phyloP scores from a whole-genome alignment of 768 basidiomycete genomes.

The Leccinum fibrillosum region DNA sequence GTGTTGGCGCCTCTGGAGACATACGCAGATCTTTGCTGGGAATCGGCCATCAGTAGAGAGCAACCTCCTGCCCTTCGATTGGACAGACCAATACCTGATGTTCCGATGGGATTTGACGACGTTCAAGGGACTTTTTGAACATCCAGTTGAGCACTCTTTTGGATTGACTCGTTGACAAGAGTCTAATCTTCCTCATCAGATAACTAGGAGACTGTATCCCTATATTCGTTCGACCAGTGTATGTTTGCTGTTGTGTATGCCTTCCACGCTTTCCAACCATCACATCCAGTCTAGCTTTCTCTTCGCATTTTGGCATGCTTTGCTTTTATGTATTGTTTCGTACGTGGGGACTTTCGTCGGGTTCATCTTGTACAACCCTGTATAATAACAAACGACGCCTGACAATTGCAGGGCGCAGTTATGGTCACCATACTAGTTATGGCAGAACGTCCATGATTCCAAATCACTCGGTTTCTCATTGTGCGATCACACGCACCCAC shows the following conservation, averaged over 20 bases:
- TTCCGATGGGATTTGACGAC: conserved; percentile 29
- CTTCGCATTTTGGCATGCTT: conserved; percentile 3
- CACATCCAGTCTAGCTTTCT: not conserved
- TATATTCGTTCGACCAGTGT: conserved; percentile 10
- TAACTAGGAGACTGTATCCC: not conserved
- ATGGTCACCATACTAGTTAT: not conserved
- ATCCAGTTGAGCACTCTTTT: conserved; percentile 5
- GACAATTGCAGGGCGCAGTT: not conserved
- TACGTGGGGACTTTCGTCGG: not conserved
- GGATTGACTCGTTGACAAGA: not conserved
- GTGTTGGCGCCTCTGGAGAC: conserved; percentile 26
- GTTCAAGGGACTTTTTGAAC: conserved; percentile 13
- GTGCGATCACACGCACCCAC: not conserved
- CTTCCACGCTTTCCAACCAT: not conserved
- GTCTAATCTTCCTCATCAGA: not conserved
- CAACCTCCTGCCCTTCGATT: not conserved
- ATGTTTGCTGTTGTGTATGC: not conserved
- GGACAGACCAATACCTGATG: conserved; percentile 23
- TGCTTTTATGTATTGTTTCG: conserved; percentile 4
- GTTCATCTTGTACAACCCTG: not conserved
- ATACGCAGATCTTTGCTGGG: conserved; percentile 31
- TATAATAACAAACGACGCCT: conserved; percentile 1
- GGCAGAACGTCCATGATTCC: not conserved
- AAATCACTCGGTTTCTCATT: not conserved
- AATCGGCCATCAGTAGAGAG: conserved; percentile 22